Conservation (phyloP, 257 asterid species). For the Solanum peruvianum region DNA sequence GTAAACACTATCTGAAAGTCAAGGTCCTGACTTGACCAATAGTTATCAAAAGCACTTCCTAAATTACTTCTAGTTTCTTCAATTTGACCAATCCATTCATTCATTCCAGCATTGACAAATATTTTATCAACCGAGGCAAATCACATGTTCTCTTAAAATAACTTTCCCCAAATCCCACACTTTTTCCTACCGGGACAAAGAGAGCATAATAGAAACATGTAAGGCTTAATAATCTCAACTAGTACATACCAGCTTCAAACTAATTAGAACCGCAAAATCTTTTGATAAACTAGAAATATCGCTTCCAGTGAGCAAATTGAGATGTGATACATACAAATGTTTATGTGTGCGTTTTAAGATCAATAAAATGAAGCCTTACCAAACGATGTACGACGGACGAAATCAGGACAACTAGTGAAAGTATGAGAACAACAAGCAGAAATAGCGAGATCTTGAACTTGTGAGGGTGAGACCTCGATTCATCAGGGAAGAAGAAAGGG, state of each 20-base stretch:
- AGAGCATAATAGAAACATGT: not conserved
- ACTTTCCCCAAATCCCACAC: not conserved
- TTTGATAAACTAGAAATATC: not conserved
- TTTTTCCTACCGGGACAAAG: not conserved
- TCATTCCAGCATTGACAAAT: not conserved
- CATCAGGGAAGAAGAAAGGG: conserved; percentile 45
- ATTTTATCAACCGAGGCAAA: not conserved
- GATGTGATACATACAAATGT: not conserved
- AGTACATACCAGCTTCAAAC: not conserved
- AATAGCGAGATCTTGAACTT: conserved; percentile 53
- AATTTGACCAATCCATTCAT: not conserved
- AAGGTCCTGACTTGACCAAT: not conserved
- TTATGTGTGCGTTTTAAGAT: not conserved
- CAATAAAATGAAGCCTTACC: conserved; percentile 32
- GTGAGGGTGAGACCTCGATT: conserved; percentile 42
- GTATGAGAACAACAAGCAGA: conserved; percentile 25
- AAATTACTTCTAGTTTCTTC: not conserved
- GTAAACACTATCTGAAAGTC: not conserved
- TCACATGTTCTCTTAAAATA: not conserved
- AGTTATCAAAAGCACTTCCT: not conserved
- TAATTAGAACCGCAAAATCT: not conserved
- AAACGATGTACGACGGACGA: conserved; percentile 47
- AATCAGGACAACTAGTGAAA: conserved; percentile 40
- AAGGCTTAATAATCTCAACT: not conserved
- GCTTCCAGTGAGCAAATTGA: not conserved